Evolutionary conservation across 345 rosid species (phyloP), one percentile per base, ranked within the genome.

Genomic region (Rhodomyrtus tomentosa): DNA sequence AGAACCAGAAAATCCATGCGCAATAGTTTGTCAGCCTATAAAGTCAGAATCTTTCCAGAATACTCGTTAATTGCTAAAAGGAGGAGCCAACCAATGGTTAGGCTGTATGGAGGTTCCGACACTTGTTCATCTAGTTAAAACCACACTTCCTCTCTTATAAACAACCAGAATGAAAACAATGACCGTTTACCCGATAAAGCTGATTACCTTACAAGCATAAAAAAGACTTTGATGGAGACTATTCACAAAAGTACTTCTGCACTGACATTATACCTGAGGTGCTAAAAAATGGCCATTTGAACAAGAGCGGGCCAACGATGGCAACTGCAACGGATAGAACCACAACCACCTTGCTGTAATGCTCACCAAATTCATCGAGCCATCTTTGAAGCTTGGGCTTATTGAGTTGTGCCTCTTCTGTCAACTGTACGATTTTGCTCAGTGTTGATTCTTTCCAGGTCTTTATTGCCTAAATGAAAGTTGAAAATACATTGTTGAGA

Each of bases 321-420:
- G 98, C 98, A 85, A 95, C 88, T 58, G 95, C 89, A 55, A 95
- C 83, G 68, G 99, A 95, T 89, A 95, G 87, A 83, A 92, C 93
- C 36, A 97, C 94, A 54, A 97, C 98, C 90, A 95, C 95, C 87
- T 94, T 94, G 93, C 98, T 95, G 87, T 97, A 97, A 50, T 40
- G 91, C 88, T 95, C 99, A 50, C 99, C 98, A 88, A 97, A 97
- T 85, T 97, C 98, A 89, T 97, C 99, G 73, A 97, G 90, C 98
- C 99, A 97, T 89, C 96, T 91, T 84, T 95, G 98, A 88, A 97
- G 99, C 90, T 93, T 95, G 74, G 98, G 98, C 81, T 92, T 97
- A 87, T 93, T 97, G 82, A 90, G 82, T 55, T 94, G 98, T 55
- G 98, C 99, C 92, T 97, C 98, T 89, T 97, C 98, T 21, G 98